phyloP scores from a whole-genome alignment of 1,284 basidiomycete species.

The Ustilago hordei region DNA sequence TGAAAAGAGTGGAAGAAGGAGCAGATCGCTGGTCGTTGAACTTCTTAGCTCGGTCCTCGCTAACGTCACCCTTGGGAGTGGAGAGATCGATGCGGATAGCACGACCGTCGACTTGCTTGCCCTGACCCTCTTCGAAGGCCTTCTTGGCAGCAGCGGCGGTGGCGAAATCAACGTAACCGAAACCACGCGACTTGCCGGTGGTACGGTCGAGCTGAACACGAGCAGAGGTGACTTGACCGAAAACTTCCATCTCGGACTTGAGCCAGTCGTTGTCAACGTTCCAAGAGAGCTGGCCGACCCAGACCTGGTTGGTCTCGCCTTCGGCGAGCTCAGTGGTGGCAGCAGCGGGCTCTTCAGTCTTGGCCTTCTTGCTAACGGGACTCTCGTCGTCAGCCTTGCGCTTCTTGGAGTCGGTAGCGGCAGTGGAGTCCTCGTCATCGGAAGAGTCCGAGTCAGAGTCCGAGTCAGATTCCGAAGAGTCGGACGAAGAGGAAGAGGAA shows the following conservation, averaged over 20 bases:
- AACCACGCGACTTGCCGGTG: constrained; percentile 73
- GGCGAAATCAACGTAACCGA: constrained; percentile 92
- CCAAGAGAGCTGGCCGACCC: constrained; percentile 95
- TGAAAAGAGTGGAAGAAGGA: constrained; percentile 89
- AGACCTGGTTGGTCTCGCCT: constrained; percentile 79
- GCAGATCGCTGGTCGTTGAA: constrained; percentile 75
- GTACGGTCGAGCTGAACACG: constrained; percentile 92
- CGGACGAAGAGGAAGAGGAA: constrained; percentile 25
- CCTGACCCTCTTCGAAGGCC: constrained; percentile 79
- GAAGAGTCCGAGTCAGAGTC: constrained; percentile 42
- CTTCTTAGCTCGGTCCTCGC: constrained; percentile 80
- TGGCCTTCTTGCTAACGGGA: constrained; percentile 83
- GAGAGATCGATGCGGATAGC: constrained; percentile 87
- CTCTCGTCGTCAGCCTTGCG: constrained; percentile 83
- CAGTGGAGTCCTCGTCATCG: constrained; percentile 66
- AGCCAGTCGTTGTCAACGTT: constrained; percentile 98
- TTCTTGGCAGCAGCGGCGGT: constrained; percentile 73
- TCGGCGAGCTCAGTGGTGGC: constrained; percentile 70
- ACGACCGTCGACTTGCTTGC: constrained; percentile 89
- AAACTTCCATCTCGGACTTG: constrained; percentile 86
- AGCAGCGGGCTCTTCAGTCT: constrained; percentile 72
- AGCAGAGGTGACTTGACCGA: constrained; percentile 87
- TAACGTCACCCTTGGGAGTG: constrained; percentile 74
- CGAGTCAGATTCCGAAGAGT: constrained; percentile 31
- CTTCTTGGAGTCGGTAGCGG: constrained; percentile 73